Percentiles rank a stretch among this genome's conserved stretches.
phyloP scores from a whole-genome alignment of 345 rosid genomes.

The Anastatica hierochuntica region DNA sequence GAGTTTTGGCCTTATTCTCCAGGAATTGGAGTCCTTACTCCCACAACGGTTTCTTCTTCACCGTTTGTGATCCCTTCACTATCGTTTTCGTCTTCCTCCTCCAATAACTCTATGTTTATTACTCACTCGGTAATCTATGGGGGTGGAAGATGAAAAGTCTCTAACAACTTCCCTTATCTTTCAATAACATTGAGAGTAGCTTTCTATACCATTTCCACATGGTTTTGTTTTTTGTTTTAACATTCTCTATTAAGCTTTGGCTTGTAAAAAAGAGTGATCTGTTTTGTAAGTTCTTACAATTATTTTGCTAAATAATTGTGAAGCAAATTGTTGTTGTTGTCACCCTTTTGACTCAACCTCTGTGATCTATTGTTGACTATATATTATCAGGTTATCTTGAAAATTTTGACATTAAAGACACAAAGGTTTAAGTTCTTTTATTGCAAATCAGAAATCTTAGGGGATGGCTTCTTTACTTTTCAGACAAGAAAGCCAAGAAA shows the following conservation, averaged over 20 bases:
- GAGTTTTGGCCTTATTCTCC: constrained; percentile 22
- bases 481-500: background rate
- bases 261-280: no score
- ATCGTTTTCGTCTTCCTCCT: constrained; percentile 13
- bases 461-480: constrained; percentile 32
- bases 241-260: background rate
- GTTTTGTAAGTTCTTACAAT: background rate
- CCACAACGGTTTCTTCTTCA: constrained; percentile 6
- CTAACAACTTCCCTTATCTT: background rate
- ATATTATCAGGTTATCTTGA: background rate
- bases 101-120: constrained; percentile 22
- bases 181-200: no score
- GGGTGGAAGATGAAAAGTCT: constrained; percentile 25
- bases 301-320: background rate
- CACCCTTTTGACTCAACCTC: no score
- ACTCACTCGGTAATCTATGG: constrained; percentile 24
- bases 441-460: background rate
- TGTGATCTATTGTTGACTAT: background rate
- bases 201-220: no score
- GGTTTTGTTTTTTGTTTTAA: constrained; percentile 1
- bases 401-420: background rate
- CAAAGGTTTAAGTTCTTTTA: no score
- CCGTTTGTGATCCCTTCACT: constrained; percentile 5
- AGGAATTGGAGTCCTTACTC: constrained; percentile 22
- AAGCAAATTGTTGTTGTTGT: background rate